Percentiles rank a stretch among this genome's conserved stretches.
Conservation (phyloP, 2,329 filamentous ascomycete species). For the Ophiostoma perfectum region DNA sequence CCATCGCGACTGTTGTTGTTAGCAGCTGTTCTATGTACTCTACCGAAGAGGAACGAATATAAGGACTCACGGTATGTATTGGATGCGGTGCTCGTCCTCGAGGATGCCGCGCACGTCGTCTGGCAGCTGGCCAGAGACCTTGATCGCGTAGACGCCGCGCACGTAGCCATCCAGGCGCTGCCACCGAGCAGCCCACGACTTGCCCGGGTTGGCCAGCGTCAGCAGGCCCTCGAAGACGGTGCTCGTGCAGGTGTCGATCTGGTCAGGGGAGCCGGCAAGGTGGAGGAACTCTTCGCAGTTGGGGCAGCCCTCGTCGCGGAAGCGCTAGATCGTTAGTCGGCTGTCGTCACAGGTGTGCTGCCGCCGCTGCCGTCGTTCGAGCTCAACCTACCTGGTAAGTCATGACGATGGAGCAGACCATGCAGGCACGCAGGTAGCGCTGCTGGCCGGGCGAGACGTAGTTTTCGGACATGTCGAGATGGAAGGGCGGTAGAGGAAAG, state of each 20-base stretch:
- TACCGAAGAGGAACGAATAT: not conserved
- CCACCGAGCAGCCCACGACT: conserved; percentile 95
- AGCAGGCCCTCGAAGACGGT: conserved; percentile 94
- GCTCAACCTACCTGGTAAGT: conserved; percentile 50
- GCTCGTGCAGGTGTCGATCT: conserved; percentile 87
- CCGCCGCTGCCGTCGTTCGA: conserved; percentile 34
- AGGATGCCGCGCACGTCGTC: conserved; percentile 58
- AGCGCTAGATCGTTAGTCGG: conserved; percentile 54
- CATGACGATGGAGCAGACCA: conserved; percentile 96
- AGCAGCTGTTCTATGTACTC: not conserved
- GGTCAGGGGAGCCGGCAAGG: conserved; percentile 70
- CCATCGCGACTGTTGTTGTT: conserved; percentile 46
- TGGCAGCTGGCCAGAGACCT: conserved; percentile 77
- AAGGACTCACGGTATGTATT: conserved; percentile 59
- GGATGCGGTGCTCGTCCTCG: conserved; percentile 58
- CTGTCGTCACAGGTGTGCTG: not conserved
- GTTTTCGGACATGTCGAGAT: conserved; percentile 44
- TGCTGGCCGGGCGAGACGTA: conserved; percentile 70
- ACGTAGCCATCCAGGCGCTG: conserved; percentile 87
- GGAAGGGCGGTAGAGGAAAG: not conserved
- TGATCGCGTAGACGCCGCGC: conserved; percentile 85
- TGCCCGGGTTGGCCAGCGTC: conserved; percentile 71
- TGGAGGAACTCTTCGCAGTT: conserved; percentile 94
- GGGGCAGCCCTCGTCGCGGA: conserved; percentile 81
- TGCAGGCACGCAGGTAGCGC: conserved; percentile 89